Conservation (phyloP, 495 filamentous ascomycete genomes). For the Talaromyces liani region DNA sequence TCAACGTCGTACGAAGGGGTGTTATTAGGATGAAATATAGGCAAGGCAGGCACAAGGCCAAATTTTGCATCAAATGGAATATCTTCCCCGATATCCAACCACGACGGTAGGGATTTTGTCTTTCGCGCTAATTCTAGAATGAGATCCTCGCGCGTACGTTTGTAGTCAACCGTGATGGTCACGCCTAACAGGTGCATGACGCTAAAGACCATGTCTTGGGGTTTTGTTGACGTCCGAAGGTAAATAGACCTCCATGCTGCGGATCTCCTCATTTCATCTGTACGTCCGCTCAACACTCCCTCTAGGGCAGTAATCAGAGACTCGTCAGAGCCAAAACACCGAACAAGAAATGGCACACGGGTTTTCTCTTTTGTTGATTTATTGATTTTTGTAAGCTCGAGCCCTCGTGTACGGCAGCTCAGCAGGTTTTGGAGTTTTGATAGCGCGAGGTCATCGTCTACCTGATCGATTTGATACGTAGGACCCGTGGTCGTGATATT, state of each 20-base stretch:
- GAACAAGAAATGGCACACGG: not conserved
- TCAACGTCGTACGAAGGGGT: not conserved
- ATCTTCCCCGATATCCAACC: conserved; percentile 5
- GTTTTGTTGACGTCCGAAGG: conserved; percentile 1
- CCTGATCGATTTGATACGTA: not conserved
- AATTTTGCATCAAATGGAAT: not conserved
- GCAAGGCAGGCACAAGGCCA: conserved; percentile 4
- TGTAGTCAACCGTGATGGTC: conserved; percentile 3
- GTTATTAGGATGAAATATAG: conserved; percentile 5
- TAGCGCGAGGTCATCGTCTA: not conserved
- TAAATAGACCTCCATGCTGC: conserved; percentile 2
- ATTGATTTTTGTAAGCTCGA: not conserved
- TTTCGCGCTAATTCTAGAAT: conserved; percentile 1
- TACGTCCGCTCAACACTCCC: not conserved
- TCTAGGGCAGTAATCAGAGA: not conserved
- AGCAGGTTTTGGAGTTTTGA: conserved; percentile 5
- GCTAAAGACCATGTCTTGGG: conserved; percentile 6
- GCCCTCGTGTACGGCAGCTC: not conserved
- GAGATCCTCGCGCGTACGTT: conserved; percentile 3
- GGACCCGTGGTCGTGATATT: not conserved
- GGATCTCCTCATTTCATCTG: conserved; percentile 5
- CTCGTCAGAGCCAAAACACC: conserved; percentile 1
- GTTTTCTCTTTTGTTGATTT: not conserved
- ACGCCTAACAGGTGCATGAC: conserved; percentile 7
- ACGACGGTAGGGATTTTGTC: not conserved